Conservation (phyloP, 2,329 filamentous ascomycete genomes). For the Pseudogymnoascus pannorum region DNA sequence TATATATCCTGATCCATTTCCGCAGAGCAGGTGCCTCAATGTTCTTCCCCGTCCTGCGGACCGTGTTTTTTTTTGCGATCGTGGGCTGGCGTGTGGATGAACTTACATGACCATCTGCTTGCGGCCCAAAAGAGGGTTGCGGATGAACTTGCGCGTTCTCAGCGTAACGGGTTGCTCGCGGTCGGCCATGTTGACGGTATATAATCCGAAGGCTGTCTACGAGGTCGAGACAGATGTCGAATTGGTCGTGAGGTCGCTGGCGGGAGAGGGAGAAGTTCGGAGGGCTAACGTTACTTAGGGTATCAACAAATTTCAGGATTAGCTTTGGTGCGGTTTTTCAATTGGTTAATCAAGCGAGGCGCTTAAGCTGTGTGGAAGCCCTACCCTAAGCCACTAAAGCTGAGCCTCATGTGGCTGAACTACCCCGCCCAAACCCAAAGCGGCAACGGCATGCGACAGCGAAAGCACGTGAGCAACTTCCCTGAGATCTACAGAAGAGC, state of each 20-base stretch:
- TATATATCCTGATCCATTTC: constrained; percentile 13
- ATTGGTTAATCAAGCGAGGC: not conserved
- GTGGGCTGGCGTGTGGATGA: constrained; percentile 20
- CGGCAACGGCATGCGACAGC: not conserved
- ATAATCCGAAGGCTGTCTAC: constrained; percentile 26
- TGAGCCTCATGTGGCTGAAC: constrained; percentile 9
- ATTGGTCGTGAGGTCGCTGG: constrained; percentile 20
- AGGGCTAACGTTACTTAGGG: constrained; percentile 10
- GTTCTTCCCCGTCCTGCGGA: constrained; percentile 13
- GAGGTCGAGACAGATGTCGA: constrained; percentile 27
- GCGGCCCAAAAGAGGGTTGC: constrained; percentile 96
- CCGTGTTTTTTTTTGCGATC: constrained; percentile 1
- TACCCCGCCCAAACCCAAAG: constrained; percentile 7
- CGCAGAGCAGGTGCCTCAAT: constrained; percentile 2
- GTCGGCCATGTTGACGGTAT: constrained; percentile 78
- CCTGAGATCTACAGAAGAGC: not conserved
- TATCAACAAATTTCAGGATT: constrained; percentile 11
- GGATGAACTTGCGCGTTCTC: constrained; percentile 99
- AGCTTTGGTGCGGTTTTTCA: constrained; percentile 10
- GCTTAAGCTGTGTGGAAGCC: constrained; percentile 4
- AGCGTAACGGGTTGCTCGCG: constrained; percentile 69
- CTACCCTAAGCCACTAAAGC: constrained; percentile 9
- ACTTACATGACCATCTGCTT: constrained; percentile 99
- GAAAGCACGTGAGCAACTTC: not conserved
- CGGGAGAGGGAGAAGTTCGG: constrained; percentile 13